These are phyloP conservation scores for Auricularia cornea DNA, from an alignment of 768 basidiomycete species.

Conservation along the genomic window DNA sequence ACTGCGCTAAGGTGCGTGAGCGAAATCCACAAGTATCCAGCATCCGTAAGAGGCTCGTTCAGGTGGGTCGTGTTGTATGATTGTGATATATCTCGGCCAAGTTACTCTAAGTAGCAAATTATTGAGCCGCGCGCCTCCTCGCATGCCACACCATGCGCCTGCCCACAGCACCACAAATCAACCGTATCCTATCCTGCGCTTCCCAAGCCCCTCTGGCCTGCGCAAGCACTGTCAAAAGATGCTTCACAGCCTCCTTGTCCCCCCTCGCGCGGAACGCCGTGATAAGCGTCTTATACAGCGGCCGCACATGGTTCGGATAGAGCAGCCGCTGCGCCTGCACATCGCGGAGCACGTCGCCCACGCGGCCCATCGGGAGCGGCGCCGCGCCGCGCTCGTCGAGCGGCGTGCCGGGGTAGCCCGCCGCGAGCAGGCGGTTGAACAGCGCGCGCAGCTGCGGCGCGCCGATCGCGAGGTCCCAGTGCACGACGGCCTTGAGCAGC, in stretches of 20 bases:
- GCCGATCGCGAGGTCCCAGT: constrained; percentile 40
- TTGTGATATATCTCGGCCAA: not conserved
- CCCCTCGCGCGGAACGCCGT: constrained; percentile 49
- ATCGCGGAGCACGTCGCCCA: not conserved
- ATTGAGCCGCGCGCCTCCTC: too few relatives aligned
- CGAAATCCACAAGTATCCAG: too few relatives aligned
- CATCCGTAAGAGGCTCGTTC: too few relatives aligned
- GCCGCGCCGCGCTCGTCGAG: not conserved
- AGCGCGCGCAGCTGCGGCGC: constrained; percentile 37
- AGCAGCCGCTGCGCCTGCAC: constrained; percentile 32
- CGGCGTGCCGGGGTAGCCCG: constrained; percentile 44
- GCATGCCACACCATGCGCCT: too few relatives aligned
- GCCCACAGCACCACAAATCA: too few relatives aligned
- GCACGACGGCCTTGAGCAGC: constrained; percentile 50
- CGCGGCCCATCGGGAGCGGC: not conserved
- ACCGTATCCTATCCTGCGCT: too few relatives aligned
- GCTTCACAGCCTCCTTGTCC: constrained; percentile 38
- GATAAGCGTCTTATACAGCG: constrained; percentile 67
- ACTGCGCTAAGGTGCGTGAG: too few relatives aligned
- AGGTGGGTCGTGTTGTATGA: too few relatives aligned
- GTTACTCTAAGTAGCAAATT: too few relatives aligned
- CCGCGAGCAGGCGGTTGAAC: constrained; percentile 56
- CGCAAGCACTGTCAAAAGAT: constrained; percentile 9
- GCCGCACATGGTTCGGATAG: constrained; percentile 52
- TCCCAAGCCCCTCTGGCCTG: too few relatives aligned